These are phyloP conservation scores for Cucumis melo DNA, from an alignment of 306 rosid species.

Conservation along the genomic window DNA sequence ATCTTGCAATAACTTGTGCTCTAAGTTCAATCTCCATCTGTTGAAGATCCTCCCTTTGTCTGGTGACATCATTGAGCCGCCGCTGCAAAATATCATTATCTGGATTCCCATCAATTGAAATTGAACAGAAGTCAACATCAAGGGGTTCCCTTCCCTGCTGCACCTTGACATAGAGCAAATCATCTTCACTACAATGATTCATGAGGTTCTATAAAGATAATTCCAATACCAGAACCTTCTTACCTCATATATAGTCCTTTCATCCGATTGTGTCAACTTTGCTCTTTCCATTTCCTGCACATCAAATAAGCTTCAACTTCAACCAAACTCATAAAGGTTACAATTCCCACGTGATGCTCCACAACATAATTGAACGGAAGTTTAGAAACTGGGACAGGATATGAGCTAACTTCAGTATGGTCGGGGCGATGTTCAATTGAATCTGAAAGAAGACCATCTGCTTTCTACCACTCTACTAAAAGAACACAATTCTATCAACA, in stretches of 20 bases:
- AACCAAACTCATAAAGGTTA: background rate
- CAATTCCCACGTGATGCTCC: background rate
- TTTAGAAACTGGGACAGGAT: background rate
- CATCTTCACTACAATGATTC: conserved; percentile 28
- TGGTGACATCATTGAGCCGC: conserved; percentile 41
- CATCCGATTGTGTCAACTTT: conserved; percentile 68
- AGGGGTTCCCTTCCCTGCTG: conserved; percentile 94
- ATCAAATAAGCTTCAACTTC: background rate
- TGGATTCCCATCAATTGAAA: conserved; percentile 55
- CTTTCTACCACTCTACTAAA: background rate
- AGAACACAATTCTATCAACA: background rate
- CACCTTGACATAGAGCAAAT: conserved; percentile 61
- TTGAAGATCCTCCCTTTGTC: conserved; percentile 73
- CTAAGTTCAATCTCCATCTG: conserved; percentile 68
- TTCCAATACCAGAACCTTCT: conserved; percentile 23
- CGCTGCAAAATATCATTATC: conserved; percentile 61
- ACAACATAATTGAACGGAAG: background rate
- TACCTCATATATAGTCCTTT: conserved; percentile 93
- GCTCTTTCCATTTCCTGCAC: conserved; percentile 53
- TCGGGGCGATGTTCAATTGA: background rate
- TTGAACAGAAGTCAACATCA: conserved; percentile 78
- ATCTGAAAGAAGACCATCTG: background rate
- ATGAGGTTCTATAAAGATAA: conserved; percentile 4
- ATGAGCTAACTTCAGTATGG: background rate
- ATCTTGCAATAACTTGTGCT: conserved; percentile 79